Base-by-base conservation (phyloP, 495 filamentous ascomycete genomes). In the Lasiosphaeris hirsuta region DNA sequence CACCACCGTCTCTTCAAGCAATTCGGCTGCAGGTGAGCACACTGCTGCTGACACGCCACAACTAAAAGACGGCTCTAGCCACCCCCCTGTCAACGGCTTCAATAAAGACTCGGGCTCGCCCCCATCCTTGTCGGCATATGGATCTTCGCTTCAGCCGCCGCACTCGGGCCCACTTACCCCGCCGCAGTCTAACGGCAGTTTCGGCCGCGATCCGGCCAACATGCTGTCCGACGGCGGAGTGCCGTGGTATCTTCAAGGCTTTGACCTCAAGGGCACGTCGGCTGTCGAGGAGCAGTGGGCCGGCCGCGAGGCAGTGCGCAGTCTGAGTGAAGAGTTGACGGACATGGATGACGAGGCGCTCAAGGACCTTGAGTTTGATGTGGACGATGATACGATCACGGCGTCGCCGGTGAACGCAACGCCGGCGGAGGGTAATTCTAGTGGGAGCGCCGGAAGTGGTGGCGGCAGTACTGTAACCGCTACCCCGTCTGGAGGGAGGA, bases 321-420 rank as follows among this genome's bases (percentile, higher is more conserved):
- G 82, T 13, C 85, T 92, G 76, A 92, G 89, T 56, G 92, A 94
- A 68, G 89, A 93, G 54, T 77, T 96, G 6, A 92, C 86, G 51
- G 92, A 96, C 59, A 82, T 96, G 63, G 90, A 93, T 54, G 92
- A 95, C 46, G 90, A 92, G 14, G 88, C 90, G 71, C 75, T 96
- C 47, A 80, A 87, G 69, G 81, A 87, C 64, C 69, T 78, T 13
- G 74, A 72, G 36, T 69, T 73, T 41, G 76, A 75, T 37, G 70
- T 78, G 42, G 73, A 75, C 40, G 71, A 74, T 51, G 65, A 68
- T 38, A 74, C 69, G 51, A 72, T 77, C 53, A 74, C 68, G 6
- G 73, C 75, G 6, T 75, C 73, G 10, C 69, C 72, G 1, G 66
- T 68, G 3, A 64, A 69, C 41, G 46, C 11, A 7, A 44, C 14